Conservation (phyloP, 1,284 basidiomycete genomes). For the Ceratobasidium sp. region DNA sequence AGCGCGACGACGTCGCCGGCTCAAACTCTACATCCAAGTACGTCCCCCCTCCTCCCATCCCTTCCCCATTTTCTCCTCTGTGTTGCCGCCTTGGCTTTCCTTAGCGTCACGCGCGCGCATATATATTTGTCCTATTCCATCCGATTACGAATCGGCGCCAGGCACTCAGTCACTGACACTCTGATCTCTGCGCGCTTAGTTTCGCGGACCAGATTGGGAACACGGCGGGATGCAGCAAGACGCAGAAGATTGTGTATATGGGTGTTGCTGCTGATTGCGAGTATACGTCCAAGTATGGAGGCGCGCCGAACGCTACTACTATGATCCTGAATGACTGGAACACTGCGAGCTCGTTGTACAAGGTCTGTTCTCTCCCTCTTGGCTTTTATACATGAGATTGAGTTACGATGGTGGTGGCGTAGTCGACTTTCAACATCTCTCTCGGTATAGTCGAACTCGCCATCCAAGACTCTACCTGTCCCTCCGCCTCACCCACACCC, state of each 20-base stretch:
- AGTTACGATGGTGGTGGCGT: no score
- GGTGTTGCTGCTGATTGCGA: constrained; percentile 92
- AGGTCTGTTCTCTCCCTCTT: constrained; percentile 62
- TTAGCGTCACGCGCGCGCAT: no score
- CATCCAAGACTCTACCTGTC: constrained; percentile 66
- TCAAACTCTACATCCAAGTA: constrained; percentile 57
- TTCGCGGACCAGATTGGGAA: constrained; percentile 69
- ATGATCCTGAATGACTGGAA: constrained; percentile 86
- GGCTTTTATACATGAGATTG: no score
- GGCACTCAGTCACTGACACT: constrained; percentile 35
- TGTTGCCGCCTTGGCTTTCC: no score
- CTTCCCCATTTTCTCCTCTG: constrained; percentile 8
- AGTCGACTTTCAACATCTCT: constrained; percentile 84
- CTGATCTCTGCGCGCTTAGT: constrained; percentile 55
- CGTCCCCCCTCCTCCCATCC: constrained; percentile 58
- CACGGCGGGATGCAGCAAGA: constrained; percentile 78
- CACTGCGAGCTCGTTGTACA: constrained; percentile 83
- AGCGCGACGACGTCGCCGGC: constrained; percentile 71
- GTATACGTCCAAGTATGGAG: constrained; percentile 76
- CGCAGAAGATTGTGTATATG: constrained; percentile 83
- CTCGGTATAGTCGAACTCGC: constrained; percentile 86
- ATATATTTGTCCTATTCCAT: no score
- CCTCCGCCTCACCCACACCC: constrained; percentile 52
- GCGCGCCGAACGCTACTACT: constrained; percentile 72
- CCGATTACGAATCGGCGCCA: constrained; percentile 3